phyloP scores from a whole-genome alignment of 768 basidiomycete species.

The Sutorius australiensis region DNA sequence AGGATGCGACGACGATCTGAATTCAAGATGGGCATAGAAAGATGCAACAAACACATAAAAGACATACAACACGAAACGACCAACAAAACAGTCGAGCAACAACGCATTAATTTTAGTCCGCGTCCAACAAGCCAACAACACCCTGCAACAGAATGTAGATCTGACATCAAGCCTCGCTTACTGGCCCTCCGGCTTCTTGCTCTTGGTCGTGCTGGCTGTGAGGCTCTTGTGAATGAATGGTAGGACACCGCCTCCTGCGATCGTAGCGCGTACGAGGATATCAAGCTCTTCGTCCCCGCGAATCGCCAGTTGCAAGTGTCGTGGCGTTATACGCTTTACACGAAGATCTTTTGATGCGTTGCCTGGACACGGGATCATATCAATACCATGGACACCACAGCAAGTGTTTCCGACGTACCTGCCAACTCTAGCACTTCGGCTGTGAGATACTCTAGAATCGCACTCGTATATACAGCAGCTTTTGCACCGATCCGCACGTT shows the following conservation, averaged over 20 bases:
- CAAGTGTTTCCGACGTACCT: slow-evolving; percentile 46
- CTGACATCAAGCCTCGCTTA: slow-evolving; percentile 7
- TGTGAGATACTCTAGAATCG: slow-evolving; percentile 93
- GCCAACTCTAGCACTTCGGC: slow-evolving; percentile 96
- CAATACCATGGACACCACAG: background rate
- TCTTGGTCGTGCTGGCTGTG: slow-evolving; percentile 48
- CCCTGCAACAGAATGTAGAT: slow-evolving; percentile 1
- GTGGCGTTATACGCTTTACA: slow-evolving; percentile 94
- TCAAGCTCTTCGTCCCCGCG: slow-evolving; percentile 98
- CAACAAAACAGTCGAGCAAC: slow-evolving; percentile 4
- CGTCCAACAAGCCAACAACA: background rate
- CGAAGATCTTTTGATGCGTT: slow-evolving; percentile 97
- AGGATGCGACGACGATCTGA: background rate
- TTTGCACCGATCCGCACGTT: slow-evolving; percentile 97
- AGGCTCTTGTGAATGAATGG: slow-evolving; percentile 88
- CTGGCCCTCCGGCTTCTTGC: slow-evolving; percentile 40
- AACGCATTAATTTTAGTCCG: slow-evolving; percentile 19
- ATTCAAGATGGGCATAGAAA: background rate
- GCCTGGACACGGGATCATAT: slow-evolving; percentile 41
- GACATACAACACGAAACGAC: slow-evolving; percentile 13
- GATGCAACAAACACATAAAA: slow-evolving; percentile 7
- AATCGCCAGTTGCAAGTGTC: slow-evolving; percentile 93
- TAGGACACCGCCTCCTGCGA: slow-evolving; percentile 84
- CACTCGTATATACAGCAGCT: slow-evolving; percentile 94
- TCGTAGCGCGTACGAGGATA: slow-evolving; percentile 88